Evolutionary conservation across 371 early-diverging fungal species (phyloP).

Genomic region (Mortierella polycephala): DNA sequence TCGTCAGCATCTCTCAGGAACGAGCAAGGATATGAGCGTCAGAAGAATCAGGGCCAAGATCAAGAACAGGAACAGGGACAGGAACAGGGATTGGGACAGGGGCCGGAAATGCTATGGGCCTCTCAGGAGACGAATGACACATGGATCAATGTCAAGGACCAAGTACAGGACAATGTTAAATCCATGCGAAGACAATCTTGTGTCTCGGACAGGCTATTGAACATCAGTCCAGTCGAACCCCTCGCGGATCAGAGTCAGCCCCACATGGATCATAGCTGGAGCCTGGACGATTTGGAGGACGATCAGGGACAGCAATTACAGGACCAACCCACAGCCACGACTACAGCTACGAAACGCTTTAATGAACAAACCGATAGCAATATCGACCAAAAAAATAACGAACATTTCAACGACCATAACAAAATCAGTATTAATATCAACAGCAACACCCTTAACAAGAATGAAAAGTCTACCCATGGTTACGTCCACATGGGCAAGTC

Average conservation of each 20-base stretch:
- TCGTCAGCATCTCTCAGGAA: not conserved
- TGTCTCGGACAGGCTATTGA: constrained; percentile 38
- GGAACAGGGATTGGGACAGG: constrained; percentile 1
- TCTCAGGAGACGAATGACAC: constrained; percentile 32
- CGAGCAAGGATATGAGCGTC: not conserved
- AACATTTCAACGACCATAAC: constrained; percentile 3
- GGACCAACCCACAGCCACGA: constrained; percentile 6
- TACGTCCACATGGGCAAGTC: constrained; percentile 34
- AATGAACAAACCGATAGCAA: constrained; percentile 37
- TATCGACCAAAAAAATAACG: constrained; percentile 40
- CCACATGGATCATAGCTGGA: constrained; percentile 47
- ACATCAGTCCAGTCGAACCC: constrained; percentile 18
- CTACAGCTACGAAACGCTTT: constrained; percentile 11
- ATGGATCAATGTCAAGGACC: constrained; percentile 23
- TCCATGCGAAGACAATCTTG: constrained; percentile 28
- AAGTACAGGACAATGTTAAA: not conserved
- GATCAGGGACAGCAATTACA: constrained; percentile 2
- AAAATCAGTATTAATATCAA: not conserved
- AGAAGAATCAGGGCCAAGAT: not conserved
- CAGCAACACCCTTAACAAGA: too few species aligned
- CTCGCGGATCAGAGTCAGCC: constrained; percentile 47
- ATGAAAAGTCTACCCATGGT: constrained; percentile 23
- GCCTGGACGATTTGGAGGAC: constrained; percentile 33
- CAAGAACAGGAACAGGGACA: constrained; percentile 8
- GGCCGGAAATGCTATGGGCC: constrained; percentile 6